Conservation (phyloP, 164 flowering plant species). For the Umbilicus rupestris region DNA sequence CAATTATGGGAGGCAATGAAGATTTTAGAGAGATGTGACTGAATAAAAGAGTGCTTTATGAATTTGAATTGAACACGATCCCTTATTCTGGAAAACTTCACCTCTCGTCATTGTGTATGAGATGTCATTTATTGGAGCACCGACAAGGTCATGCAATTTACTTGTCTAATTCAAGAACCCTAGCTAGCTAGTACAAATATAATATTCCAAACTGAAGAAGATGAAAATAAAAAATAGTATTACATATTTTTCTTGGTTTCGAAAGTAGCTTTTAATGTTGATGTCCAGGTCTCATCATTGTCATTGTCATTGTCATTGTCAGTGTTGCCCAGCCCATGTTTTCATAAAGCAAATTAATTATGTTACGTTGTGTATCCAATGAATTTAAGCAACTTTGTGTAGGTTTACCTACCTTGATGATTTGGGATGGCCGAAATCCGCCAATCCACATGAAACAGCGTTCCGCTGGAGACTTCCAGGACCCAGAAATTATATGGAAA, state of each 20-base stretch:
- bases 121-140: slow-evolving; percentile 11
- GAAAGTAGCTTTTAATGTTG: slow-evolving; percentile 1
- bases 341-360: slow-evolving; percentile 1
- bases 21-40: no score
- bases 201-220: no score
- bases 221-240: no score
- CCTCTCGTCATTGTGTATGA: slow-evolving; percentile 37
- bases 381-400: no score
- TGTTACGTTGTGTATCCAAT: no score
- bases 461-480: slow-evolving; percentile 97
- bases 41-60: no score
- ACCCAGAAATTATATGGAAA: slow-evolving; percentile 85
- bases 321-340: slow-evolving; percentile 13
- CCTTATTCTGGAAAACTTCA: slow-evolving; percentile 23
- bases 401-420: slow-evolving; percentile 98
- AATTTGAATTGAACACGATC: slow-evolving; percentile 17
- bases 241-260: neutral
- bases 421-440: slow-evolving; percentile 88
- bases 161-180: no score
- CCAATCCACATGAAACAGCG: slow-evolving; percentile 99
- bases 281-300: neutral
- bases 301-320: slow-evolving; percentile 13
- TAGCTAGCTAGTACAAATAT: no score
- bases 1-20: neutral
- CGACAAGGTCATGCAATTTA: slow-evolving; percentile 21